Evolutionary conservation across 1,139 yeast genomes (phyloP).

Genomic region (Kodamaea suecica): DNA sequence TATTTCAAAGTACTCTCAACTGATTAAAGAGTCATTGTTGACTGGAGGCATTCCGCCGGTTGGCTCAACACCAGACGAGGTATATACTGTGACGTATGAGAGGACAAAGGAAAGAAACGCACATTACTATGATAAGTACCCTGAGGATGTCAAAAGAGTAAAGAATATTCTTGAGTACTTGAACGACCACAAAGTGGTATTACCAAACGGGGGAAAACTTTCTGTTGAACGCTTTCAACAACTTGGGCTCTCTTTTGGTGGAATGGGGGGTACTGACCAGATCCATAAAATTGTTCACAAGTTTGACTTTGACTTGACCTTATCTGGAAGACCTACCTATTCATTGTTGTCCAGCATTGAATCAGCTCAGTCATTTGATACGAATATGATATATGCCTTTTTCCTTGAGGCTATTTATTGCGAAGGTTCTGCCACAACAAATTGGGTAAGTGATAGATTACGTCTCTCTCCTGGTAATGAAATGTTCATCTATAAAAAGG

Average conservation of each 20-base stretch:
- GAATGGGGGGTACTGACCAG: slow-evolving; percentile 46
- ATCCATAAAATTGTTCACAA: slow-evolving; percentile 43
- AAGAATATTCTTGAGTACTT: slow-evolving; percentile 37
- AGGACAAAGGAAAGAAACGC: slow-evolving; percentile 47
- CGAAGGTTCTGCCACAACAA: slow-evolving; percentile 26
- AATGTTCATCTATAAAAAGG: slow-evolving; percentile 20
- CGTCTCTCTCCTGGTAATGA: slow-evolving; percentile 27
- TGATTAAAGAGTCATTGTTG: slow-evolving; percentile 39
- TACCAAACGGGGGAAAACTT: slow-evolving; percentile 52
- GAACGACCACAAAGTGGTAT: slow-evolving; percentile 19
- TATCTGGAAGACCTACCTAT: slow-evolving; percentile 34
- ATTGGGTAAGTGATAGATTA: slow-evolving; percentile 50
- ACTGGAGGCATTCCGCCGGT: slow-evolving; percentile 62
- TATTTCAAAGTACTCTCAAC: slow-evolving; percentile 41
- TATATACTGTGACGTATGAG: slow-evolving; percentile 45
- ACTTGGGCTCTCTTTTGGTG: slow-evolving; percentile 51
- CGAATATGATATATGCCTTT: slow-evolving; percentile 52
- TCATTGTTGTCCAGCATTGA: slow-evolving; percentile 32
- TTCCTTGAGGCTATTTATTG: slow-evolving; percentile 58
- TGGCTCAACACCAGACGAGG: slow-evolving; percentile 41
- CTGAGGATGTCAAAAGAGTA: slow-evolving; percentile 42
- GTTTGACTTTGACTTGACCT: slow-evolving; percentile 35
- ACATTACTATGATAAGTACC: slow-evolving; percentile 48
- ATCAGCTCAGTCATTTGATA: slow-evolving; percentile 41
- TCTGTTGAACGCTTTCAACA: slow-evolving; percentile 52